Evolutionary conservation across 169 alveolate genomes (phyloP).

Genomic region (Plasmodium reichenowi): DNA sequence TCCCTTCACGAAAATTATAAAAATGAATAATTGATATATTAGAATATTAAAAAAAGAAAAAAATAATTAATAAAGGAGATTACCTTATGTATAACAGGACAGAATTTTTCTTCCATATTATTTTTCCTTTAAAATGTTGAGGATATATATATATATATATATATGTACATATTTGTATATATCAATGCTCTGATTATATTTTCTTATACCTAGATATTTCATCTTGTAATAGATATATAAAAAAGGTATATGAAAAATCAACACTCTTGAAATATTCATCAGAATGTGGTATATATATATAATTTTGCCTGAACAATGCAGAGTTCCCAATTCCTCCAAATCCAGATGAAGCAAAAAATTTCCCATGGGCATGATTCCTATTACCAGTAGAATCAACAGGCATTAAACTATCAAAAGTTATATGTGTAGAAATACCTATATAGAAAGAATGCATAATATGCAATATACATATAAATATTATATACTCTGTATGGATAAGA

Average conservation of each 20-base stretch:
- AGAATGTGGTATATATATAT: constrained; percentile 81
- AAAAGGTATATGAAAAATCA: constrained; percentile 87
- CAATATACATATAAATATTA: too few species aligned
- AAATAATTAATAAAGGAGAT: neutral
- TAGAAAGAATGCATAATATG: neutral
- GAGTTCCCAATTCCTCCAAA: constrained; percentile 91
- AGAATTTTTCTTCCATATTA: constrained; percentile 76
- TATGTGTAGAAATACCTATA: constrained; percentile 86
- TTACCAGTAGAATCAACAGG: constrained; percentile 90
- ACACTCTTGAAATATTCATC: constrained; percentile 80
- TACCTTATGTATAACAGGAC: constrained; percentile 91
- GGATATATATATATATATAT: neutral
- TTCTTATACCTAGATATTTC: constrained; percentile 80
- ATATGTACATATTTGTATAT: neutral
- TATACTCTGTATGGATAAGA: neutral
- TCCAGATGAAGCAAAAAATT: constrained; percentile 88
- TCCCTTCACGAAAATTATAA: constrained; percentile 78
- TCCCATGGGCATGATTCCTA: constrained; percentile 90
- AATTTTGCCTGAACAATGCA: constrained; percentile 88
- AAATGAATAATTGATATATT: neutral
- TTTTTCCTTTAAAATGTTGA: constrained; percentile 39
- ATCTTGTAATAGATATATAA: constrained; percentile 85
- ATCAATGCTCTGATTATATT: neutral
- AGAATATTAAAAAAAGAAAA: constrained; percentile 2
- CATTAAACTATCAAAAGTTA: constrained; percentile 84